A percentile compares a stretch with the other conserved stretches of the same genome.
These are phyloP conservation scores for Mucor sp. DNA, from an alignment of 371 early-diverging fungal genomes.

Conservation along the genomic window DNA sequence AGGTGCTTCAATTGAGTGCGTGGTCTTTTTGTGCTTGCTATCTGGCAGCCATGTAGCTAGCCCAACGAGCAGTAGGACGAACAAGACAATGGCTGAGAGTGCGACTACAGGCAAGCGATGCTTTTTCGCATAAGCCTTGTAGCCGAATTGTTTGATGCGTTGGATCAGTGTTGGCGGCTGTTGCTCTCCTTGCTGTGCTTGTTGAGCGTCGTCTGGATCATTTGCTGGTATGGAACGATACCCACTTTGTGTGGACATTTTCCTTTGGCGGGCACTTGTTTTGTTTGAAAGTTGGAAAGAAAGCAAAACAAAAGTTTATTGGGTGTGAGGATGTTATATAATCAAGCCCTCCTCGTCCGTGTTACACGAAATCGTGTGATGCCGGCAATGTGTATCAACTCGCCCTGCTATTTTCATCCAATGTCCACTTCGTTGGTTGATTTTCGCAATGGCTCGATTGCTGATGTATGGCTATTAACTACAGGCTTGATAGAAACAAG, in stretches of 20 bases:
- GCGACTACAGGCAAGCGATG: neutral
- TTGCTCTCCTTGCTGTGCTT: neutral
- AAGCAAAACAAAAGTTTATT: too few relatives aligned
- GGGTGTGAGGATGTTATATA: too few relatives aligned
- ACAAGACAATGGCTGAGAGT: neutral
- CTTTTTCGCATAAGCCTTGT: neutral
- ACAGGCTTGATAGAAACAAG: too few relatives aligned
- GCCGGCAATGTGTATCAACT: too few relatives aligned
- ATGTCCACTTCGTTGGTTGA: too few relatives aligned
- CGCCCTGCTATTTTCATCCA: too few relatives aligned
- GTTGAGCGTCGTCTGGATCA: neutral
- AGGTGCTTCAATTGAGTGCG: neutral
- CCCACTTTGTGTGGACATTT: neutral
- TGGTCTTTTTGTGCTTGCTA: neutral
- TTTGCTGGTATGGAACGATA: neutral
- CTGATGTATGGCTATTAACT: too few relatives aligned
- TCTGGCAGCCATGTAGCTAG: conserved; percentile 4
- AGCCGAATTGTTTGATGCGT: neutral
- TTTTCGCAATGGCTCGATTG: too few relatives aligned
- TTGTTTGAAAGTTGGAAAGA: too few relatives aligned
- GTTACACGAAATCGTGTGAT: too few relatives aligned
- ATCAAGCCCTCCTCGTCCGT: too few relatives aligned
- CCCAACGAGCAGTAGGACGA: conserved; percentile 1
- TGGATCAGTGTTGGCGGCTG: neutral
- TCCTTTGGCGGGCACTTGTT: too few relatives aligned